Percentiles rank a stretch among this genome's conserved stretches.
These are phyloP conservation scores for Plantago major DNA, from an alignment of 257 asterid genomes.

Conservation along the genomic window DNA sequence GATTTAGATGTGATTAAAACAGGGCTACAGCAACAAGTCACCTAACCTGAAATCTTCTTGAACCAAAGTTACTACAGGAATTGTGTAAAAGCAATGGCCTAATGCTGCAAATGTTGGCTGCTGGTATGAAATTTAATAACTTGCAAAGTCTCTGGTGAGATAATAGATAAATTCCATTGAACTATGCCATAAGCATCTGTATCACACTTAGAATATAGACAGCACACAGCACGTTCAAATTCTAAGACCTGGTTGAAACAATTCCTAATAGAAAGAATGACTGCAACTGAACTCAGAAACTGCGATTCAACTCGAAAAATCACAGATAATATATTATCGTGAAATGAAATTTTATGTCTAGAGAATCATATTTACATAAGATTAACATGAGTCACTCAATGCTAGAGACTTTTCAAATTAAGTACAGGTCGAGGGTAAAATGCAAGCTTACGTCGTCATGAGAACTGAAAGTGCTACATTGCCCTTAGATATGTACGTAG, in stretches of 20 bases:
- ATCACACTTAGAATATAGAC: not conserved
- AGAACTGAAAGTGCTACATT: conserved; percentile 98
- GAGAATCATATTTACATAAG: too few relatives aligned
- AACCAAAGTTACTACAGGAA: too few relatives aligned
- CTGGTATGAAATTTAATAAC: not conserved
- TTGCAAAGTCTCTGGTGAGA: not conserved
- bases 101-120: conserved; percentile 1
- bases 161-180: not conserved
- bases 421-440: not conserved
- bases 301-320: not conserved
- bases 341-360: too few relatives aligned
- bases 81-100: not conserved
- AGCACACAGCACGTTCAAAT: conserved; percentile 6
- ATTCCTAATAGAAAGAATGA: not conserved
- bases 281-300: conserved; percentile 4
- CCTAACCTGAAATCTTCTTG: too few relatives aligned
- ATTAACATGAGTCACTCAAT: too few relatives aligned
- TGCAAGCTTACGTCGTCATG: conserved; percentile 85
- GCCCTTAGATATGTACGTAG: conserved; percentile 92
- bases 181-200: not conserved
- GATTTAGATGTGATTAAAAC: too few relatives aligned
- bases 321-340: not conserved
- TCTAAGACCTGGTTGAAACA: conserved; percentile 3
- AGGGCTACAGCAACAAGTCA: too few relatives aligned
- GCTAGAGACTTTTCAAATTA: too few relatives aligned